phyloP scores from a whole-genome alignment of 164 flowering plant species.

The Sedum album region DNA sequence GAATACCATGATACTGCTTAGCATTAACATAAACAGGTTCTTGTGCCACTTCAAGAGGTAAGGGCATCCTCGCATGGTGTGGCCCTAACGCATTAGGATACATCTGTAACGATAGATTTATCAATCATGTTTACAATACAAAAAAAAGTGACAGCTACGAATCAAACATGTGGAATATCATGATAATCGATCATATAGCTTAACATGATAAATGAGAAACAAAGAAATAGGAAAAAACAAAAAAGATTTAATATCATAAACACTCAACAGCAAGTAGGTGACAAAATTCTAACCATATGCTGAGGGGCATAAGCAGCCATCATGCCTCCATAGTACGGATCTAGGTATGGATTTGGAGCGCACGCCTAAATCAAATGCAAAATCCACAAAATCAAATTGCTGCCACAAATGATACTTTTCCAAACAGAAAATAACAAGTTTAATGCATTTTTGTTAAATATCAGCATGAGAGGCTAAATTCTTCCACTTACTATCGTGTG shows the following conservation, averaged over 20 bases:
- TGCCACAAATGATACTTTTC: background rate
- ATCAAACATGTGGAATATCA: background rate
- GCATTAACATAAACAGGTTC: slow-evolving; percentile 97
- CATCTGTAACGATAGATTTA: slow-evolving; percentile 28
- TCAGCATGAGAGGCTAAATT: background rate
- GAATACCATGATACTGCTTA: slow-evolving; percentile 83
- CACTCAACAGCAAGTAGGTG: too few relatives aligned
- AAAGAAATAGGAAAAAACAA: background rate
- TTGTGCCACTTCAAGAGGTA: slow-evolving; percentile 84
- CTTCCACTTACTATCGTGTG: slow-evolving; percentile 69
- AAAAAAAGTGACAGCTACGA: background rate
- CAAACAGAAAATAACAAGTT: background rate
- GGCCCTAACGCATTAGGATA: slow-evolving; percentile 65
- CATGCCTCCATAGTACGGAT: slow-evolving; percentile 77
- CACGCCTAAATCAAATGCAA: slow-evolving; percentile 52
- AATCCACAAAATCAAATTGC: slow-evolving; percentile 12
- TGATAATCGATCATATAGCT: background rate
- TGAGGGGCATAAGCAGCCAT: slow-evolving; percentile 72
- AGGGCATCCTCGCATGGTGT: slow-evolving; percentile 74
- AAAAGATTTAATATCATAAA: too few relatives aligned
- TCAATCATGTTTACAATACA: background rate
- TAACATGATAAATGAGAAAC: background rate
- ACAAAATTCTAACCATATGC: slow-evolving; percentile 45
- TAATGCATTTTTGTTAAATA: background rate
- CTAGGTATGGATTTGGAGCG: slow-evolving; percentile 58